Conservation (phyloP, 352 stramenopile genomes). For the Phytophthora sansomeana region DNA sequence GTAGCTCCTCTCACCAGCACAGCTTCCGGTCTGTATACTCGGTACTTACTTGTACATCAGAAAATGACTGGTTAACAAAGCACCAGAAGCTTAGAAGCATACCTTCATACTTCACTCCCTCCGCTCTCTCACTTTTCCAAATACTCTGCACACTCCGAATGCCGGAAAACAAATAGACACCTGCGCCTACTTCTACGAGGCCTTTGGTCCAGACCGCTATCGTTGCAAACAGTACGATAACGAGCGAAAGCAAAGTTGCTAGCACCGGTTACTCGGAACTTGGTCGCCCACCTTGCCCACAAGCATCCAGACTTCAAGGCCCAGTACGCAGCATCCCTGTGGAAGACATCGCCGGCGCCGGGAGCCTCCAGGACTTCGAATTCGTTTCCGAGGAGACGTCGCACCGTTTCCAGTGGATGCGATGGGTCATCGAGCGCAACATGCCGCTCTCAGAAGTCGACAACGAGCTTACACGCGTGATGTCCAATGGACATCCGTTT, state of each 20-base stretch:
- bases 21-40: too few species aligned
- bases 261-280: conserved; percentile 16
- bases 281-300: background rate
- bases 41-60: too few species aligned
- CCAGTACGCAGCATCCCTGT: background rate
- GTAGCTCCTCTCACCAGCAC: too few species aligned
- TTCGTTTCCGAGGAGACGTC: conserved; percentile 18
- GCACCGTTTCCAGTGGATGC: conserved; percentile 15
- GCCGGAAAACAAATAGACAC: too few species aligned
- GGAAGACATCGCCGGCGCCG: background rate
- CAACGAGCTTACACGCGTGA: background rate
- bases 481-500: background rate
- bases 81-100: too few species aligned
- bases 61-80: too few species aligned
- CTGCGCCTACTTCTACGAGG: conserved; percentile 13
- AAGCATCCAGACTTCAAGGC: conserved; percentile 1
- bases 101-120: too few species aligned
- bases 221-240: conserved; percentile 8
- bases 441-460: conserved; percentile 10
- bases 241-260: conserved; percentile 3
- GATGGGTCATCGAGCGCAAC: conserved; percentile 16
- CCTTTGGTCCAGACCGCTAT: background rate
- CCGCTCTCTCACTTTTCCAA: too few species aligned
- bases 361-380: background rate
- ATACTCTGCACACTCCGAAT: too few species aligned